Evolutionary conservation across 129 eudicot species (phyloP).

Genomic region (Pulicaria dysenterica): DNA sequence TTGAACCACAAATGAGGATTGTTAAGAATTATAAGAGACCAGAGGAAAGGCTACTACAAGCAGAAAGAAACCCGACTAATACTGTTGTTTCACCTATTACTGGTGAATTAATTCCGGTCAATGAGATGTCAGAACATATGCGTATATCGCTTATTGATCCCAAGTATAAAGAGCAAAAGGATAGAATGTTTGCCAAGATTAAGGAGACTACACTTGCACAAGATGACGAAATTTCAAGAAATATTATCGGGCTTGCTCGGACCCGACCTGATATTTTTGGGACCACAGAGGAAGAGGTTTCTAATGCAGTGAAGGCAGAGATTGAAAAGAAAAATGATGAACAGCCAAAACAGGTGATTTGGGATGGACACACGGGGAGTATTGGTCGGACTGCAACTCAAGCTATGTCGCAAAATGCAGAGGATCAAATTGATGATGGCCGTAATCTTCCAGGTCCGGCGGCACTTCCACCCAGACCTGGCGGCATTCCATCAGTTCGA

Average conservation of each 20-base stretch:
- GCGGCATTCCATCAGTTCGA: slow-evolving; percentile 58
- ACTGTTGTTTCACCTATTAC: slow-evolving; percentile 86
- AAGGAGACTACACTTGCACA: slow-evolving; percentile 85
- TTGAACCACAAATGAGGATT: slow-evolving; percentile 84
- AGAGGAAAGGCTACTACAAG: slow-evolving; percentile 59
- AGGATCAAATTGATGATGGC: slow-evolving; percentile 64
- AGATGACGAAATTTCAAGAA: slow-evolving; percentile 82
- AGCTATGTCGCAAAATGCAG: slow-evolving; percentile 82
- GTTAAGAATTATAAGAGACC: slow-evolving; percentile 94
- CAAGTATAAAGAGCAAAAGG: slow-evolving; percentile 91
- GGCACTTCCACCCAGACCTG: slow-evolving; percentile 79
- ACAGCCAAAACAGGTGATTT: slow-evolving; percentile 87
- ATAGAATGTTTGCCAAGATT: slow-evolving; percentile 94
- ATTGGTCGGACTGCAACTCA: slow-evolving; percentile 91
- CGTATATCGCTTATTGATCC: slow-evolving; percentile 93
- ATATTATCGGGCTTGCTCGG: slow-evolving; percentile 83
- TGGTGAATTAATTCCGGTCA: slow-evolving; percentile 75
- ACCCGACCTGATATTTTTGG: slow-evolving; percentile 95
- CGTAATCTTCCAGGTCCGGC: slow-evolving; percentile 71
- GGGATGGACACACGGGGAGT: slow-evolving; percentile 97
- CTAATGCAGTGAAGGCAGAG: slow-evolving; percentile 87
- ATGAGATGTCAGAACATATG: slow-evolving; percentile 94
- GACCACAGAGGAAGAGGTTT: slow-evolving; percentile 91
- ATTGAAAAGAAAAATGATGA: slow-evolving; percentile 87
- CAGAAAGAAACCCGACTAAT: slow-evolving; percentile 74